Evolutionary conservation across 805 yeast species (phyloP), one percentile per base, ranked within the genome.

Genomic region (Ogataea pilisensis): DNA sequence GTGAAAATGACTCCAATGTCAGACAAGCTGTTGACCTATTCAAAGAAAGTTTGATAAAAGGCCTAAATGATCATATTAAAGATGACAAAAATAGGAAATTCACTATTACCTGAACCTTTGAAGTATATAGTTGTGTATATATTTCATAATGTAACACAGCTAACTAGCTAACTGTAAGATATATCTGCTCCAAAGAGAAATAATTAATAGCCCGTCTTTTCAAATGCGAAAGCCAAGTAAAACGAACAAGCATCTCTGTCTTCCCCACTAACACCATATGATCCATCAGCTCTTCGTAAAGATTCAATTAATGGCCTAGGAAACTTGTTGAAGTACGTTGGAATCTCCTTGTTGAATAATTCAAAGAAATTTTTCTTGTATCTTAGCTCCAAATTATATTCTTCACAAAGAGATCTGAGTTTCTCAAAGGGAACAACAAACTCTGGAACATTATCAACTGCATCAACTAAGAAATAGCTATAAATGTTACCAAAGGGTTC

Each of bases 391-490:
- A 91, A 63, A 12, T 87, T 87, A 60, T 80, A 85, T 43, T 88
- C 95, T 56, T 82, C 87, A 33, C 96, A 95, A 40, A 91, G 65
- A 41, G 82, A 77, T 61, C 95, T 73, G 43, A 93, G 76, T 1
- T 82, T 76, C 55, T 91, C 97, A 63, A 93, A 89, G 1, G 97
- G 98, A 6, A 93, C 96, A 5, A 93, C 95, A 55, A 85, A 93
- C 57, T 93, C 99, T 0, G 98, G 98, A 19, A 93, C 96, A 54
- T 93, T 82, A 46, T 88, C 96, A 36, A 93, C 91, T 0, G 99
- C 99, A 65, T 93, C 99, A 49, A 80, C 80, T 43, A 93, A 66
- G 65, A 70, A 86, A 59, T 85, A 93, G 39, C 76, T 78, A 61
- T 93, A 93, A 53, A 77, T 72, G 61, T 90, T 85, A 0, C 99